Conservation (phyloP, 1,284 basidiomycete species). For the Melampsora americana region DNA sequence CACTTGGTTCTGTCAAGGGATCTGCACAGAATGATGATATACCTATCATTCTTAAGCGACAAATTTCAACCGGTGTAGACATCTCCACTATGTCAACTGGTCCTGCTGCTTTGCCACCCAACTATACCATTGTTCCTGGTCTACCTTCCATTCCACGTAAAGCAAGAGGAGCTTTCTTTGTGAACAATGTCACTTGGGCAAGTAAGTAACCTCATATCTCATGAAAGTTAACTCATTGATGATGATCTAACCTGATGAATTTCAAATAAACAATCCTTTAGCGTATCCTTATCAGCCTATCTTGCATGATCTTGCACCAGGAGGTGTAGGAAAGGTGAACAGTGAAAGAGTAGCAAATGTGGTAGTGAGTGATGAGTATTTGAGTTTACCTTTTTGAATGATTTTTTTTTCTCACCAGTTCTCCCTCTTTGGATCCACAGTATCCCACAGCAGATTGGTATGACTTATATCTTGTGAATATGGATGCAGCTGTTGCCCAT, state of each 20-base stretch:
- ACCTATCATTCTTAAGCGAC: no score
- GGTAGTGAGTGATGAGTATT: conserved; percentile 18
- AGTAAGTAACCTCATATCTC: conserved; percentile 10
- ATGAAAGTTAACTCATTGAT: no score
- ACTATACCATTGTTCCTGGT: no score
- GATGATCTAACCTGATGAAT: no score
- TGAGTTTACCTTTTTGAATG: background rate
- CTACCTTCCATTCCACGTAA: no score
- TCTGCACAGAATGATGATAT: no score
- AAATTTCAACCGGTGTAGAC: no score
- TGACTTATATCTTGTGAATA: conserved; percentile 39
- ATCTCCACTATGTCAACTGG: no score
- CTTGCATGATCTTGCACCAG: conserved; percentile 31
- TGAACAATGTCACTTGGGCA: conserved; percentile 29
- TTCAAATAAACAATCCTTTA: no score
- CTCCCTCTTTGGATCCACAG: background rate
- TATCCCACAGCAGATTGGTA: conserved; percentile 39
- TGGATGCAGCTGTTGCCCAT: conserved; percentile 17
- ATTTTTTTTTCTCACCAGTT: background rate
- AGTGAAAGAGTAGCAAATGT: conserved; percentile 36
- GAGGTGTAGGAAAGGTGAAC: conserved; percentile 12
- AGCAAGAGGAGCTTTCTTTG: background rate
- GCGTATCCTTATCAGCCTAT: conserved; percentile 37
- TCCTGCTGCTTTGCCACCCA: no score
- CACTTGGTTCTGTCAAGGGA: no score